These are phyloP conservation scores for Cyclospora cayetanensis DNA, from an alignment of 169 alveolate species.

Conservation along the genomic window DNA sequence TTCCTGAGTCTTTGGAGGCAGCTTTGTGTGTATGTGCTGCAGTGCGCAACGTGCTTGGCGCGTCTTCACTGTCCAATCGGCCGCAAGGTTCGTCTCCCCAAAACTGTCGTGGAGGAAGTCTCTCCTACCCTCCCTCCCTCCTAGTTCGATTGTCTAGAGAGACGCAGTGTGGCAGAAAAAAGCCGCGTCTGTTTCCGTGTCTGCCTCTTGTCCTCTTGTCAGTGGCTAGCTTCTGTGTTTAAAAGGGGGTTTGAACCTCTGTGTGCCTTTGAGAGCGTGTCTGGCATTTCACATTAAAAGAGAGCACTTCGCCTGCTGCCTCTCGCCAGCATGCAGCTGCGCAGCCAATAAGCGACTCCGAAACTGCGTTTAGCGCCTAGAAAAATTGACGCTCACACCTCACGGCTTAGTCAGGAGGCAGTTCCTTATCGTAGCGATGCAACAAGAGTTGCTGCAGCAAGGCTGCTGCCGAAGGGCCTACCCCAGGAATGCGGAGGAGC, in stretches of 20 bases:
- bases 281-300: too few relatives aligned
- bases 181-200: too few relatives aligned
- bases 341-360: too few relatives aligned
- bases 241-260: background rate
- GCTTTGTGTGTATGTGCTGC: too few relatives aligned
- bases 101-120: background rate
- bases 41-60: background rate
- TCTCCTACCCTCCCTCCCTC: too few relatives aligned
- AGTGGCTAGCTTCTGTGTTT: background rate
- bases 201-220: constrained; percentile 11
- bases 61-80: background rate
- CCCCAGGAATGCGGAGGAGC: constrained; percentile 20
- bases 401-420: background rate
- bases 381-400: too few relatives aligned
- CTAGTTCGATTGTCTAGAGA: too few relatives aligned
- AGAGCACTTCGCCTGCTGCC: too few relatives aligned
- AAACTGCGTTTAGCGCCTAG: too few relatives aligned
- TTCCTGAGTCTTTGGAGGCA: too few relatives aligned
- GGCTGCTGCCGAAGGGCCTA: background rate
- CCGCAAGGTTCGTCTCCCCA: background rate
- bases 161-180: too few relatives aligned
- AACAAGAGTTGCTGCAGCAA: constrained; percentile 33
- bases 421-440: background rate
- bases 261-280: background rate
- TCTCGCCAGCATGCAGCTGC: too few relatives aligned